phyloP scores from a whole-genome alignment of 1,139 yeast genomes.

The Suhomyces bribrorum region DNA sequence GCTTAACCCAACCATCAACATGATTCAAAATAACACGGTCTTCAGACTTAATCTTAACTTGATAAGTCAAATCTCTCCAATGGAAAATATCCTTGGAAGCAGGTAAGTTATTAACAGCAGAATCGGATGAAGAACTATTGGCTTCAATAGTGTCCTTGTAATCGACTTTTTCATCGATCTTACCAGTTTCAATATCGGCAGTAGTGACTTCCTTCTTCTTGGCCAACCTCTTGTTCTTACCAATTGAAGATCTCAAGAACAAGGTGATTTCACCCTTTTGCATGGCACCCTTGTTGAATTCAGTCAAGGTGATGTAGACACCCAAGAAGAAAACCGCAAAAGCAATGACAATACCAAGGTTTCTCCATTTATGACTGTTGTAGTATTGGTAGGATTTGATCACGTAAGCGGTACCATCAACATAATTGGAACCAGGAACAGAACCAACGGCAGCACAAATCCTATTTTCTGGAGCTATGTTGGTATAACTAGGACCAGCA shows the following conservation, averaged over 20 bases:
- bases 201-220: slow-evolving; percentile 23
- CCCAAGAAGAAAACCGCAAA: slow-evolving; percentile 56
- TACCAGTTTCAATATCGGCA: slow-evolving; percentile 17
- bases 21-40: slow-evolving; percentile 57
- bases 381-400: slow-evolving; percentile 47
- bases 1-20: slow-evolving; percentile 52
- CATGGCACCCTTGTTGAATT: slow-evolving; percentile 69
- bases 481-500: slow-evolving; percentile 45
- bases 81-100: slow-evolving; percentile 29
- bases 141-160: slow-evolving; percentile 17
- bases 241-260: slow-evolving; percentile 46
- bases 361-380: slow-evolving; percentile 76
- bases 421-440: slow-evolving; percentile 51
- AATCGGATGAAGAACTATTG: slow-evolving; percentile 11
- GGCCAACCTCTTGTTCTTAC: slow-evolving; percentile 28
- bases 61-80: slow-evolving; percentile 70
- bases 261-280: slow-evolving; percentile 83
- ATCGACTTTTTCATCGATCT: slow-evolving; percentile 19
- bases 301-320: slow-evolving; percentile 59
- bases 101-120: slow-evolving; percentile 11
- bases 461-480: slow-evolving; percentile 35
- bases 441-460: slow-evolving; percentile 71
- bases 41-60: slow-evolving; percentile 66
- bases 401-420: slow-evolving; percentile 62
- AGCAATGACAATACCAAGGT: slow-evolving; percentile 68